Percentiles rank a stretch among this genome's conserved stretches.
phyloP scores from a whole-genome alignment of 441 rosid genomes.

The Gossypium schwendimanii region DNA sequence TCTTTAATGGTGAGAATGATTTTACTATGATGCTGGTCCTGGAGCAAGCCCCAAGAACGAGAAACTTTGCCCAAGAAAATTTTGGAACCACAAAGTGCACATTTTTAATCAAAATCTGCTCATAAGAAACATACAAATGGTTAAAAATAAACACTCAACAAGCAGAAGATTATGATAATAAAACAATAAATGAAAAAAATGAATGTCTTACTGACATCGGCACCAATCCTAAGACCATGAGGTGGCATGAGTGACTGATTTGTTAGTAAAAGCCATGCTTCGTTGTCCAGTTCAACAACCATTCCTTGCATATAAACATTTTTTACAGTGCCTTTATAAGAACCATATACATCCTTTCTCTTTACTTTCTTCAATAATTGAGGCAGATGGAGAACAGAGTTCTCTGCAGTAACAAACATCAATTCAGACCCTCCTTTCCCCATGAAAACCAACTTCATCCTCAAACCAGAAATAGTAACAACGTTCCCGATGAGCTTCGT shows the following conservation, averaged over 20 bases:
- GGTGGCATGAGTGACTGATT: conserved; percentile 48
- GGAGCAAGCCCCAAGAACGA: conserved; percentile 79
- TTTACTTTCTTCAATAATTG: conserved; percentile 25
- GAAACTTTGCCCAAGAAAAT: conserved; percentile 59
- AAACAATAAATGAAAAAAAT: background rate
- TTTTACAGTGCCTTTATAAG: conserved; percentile 59
- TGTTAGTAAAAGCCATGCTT: conserved; percentile 78
- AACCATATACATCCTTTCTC: conserved; percentile 49
- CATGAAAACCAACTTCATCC: conserved; percentile 53
- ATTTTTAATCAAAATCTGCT: conserved; percentile 59
- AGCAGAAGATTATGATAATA: background rate
- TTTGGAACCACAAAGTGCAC: conserved; percentile 76
- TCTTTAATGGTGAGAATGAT: conserved; percentile 68
- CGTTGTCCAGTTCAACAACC: conserved; percentile 76
- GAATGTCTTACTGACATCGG: conserved; percentile 50
- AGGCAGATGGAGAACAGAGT: conserved; percentile 46
- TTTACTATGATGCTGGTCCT: conserved; percentile 62
- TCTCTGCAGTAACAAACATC: conserved; percentile 49
- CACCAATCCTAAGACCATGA: conserved; percentile 67
- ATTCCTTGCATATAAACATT: conserved; percentile 65
- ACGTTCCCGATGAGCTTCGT: conserved; percentile 52
- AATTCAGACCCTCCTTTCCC: conserved; percentile 42
- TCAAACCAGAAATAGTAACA: conserved; percentile 49
- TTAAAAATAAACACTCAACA: background rate
- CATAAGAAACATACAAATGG: conserved; percentile 5